Evolutionary conservation across 2,329 filamentous ascomycete genomes (phyloP), one percentile per base, ranked within the genome.

Genomic region (Calonectria fujianensis): DNA sequence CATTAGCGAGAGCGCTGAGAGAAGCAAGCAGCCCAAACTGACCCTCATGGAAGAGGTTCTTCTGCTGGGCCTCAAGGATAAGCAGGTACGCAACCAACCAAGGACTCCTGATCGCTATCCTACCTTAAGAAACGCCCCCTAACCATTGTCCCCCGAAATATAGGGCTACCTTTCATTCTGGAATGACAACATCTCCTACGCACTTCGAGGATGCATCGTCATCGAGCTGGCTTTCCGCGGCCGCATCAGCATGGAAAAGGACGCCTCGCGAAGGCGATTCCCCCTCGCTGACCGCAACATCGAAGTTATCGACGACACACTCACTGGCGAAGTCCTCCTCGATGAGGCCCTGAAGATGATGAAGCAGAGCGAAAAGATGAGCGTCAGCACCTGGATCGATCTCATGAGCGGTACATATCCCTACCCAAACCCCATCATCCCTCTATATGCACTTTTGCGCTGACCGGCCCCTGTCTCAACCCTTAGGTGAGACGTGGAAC

Each of bases 281-380:
- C 96, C 96, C 73, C 90, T 98, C 75, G 94, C 96, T 80, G 97
- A 99, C 87, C 92, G 97, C 80, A 90, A 97, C 80, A 98, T 99
- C 86, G 97, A 99, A 88, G 97, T 99, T 78, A 93, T 98, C 83
- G 97, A 99, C 86, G 96, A 98, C 84, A 96, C 96, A 74, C 90
- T 98, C 83, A 99, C 97, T 8, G 97, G 97, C 80, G 97, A 99
- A 88, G 97, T 98, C 78, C 91, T 99, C 82, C 91, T 99, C 83
- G 97, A 99, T 87, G 97, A 99, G 89, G 95, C 97, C 74, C 89
- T 99, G 83, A 99, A 99, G 90, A 98, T 99, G 96, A 99, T 99
- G 96, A 99, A 99, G 90, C 93, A 95, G 81, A 98, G 96, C 86
- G 97, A 99, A 89, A 98, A 98, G 91, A 98, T 99, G 97, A 98